These are phyloP conservation scores for Phallus indusiatus DNA, from an alignment of 768 basidiomycete species.

Conservation along the genomic window DNA sequence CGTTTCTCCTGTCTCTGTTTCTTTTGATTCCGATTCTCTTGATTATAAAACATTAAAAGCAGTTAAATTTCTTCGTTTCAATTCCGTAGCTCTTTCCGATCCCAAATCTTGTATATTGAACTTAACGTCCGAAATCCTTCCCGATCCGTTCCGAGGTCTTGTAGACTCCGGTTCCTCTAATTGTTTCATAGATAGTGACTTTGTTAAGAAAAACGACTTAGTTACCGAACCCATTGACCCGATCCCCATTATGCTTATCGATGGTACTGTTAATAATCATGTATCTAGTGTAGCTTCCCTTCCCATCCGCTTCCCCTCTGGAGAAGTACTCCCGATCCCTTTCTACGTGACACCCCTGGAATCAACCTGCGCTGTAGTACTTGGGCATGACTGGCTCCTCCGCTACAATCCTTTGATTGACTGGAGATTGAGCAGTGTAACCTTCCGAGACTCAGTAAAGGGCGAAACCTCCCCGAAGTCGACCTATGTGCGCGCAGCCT, in stretches of 20 bases:
- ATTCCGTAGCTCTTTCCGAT: too few species aligned
- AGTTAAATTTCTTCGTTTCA: too few species aligned
- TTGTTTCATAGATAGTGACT: not conserved
- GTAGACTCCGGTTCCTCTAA: not conserved
- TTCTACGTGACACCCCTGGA: not conserved
- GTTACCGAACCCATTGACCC: not conserved
- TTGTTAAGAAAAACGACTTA: not conserved
- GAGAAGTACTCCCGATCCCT: not conserved
- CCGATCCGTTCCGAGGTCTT: too few species aligned
- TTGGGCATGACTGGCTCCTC: slow-evolving; percentile 12
- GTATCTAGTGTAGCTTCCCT: not conserved
- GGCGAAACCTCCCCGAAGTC: too few species aligned
- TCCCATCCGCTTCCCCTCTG: not conserved
- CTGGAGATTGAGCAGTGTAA: slow-evolving; percentile 8
- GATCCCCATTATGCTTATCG: not conserved
- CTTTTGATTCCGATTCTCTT: too few species aligned
- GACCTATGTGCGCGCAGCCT: too few species aligned
- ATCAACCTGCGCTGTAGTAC: slow-evolving; percentile 6
- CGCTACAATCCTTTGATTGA: slow-evolving; percentile 18
- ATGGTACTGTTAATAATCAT: not conserved
- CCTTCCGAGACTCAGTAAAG: not conserved
- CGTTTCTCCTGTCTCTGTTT: too few species aligned
- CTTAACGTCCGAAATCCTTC: too few species aligned
- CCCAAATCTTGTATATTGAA: too few species aligned
- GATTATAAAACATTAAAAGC: too few species aligned